Conservation (phyloP, 176 grass and related monocot species). For the Zoysia pacifica region DNA sequence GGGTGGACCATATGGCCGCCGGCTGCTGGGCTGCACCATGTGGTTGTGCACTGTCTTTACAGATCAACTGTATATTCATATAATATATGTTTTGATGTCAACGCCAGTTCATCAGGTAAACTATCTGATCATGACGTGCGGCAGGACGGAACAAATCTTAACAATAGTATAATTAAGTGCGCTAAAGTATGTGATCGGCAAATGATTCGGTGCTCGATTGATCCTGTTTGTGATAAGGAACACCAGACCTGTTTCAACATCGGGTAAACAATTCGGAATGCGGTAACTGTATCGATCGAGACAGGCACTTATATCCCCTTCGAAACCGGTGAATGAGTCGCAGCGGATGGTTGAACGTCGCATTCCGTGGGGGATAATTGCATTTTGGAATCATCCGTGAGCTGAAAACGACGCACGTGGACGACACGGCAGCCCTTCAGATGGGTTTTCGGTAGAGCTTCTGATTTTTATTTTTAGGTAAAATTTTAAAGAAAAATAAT, state of each 20-base stretch:
- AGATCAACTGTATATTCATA: neutral
- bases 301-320: neutral
- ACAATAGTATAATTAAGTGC: too few relatives aligned
- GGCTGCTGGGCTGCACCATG: neutral
- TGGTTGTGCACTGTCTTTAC: neutral
- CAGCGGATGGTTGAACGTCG: neutral
- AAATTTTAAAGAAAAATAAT: too few relatives aligned
- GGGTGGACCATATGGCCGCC: too few relatives aligned
- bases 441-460: neutral
- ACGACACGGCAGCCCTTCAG: neutral
- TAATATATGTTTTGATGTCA: neutral
- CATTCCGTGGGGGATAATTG: neutral
- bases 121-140: too few relatives aligned
- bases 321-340: neutral
- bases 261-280: neutral
- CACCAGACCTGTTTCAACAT: too few relatives aligned
- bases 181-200: too few relatives aligned
- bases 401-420: neutral
- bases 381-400: neutral
- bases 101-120: neutral
- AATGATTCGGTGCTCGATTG: too few relatives aligned
- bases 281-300: neutral
- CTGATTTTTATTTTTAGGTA: too few relatives aligned
- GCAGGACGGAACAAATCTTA: too few relatives aligned
- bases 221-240: too few relatives aligned